phyloP scores from a whole-genome alignment of 176 grass and related monocot genomes.

The Phragmites australis region DNA sequence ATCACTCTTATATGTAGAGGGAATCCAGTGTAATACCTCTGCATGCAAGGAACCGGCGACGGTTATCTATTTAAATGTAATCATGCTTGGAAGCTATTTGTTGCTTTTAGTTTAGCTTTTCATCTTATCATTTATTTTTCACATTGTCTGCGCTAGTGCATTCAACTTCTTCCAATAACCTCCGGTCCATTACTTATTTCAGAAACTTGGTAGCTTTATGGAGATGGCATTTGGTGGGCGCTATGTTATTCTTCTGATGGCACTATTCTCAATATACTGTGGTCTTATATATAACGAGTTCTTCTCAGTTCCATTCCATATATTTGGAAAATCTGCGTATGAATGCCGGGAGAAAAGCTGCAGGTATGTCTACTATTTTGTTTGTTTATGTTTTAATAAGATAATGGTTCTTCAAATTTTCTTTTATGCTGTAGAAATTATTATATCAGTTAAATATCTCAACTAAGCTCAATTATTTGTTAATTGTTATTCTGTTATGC shows the following conservation, averaged over 20 bases:
- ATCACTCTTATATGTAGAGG: background rate
- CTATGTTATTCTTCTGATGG: conserved; percentile 98
- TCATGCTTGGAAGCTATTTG: background rate
- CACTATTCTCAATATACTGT: conserved; percentile 99
- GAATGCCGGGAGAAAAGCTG: conserved; percentile 78
- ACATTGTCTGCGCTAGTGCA: background rate
- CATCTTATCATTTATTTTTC: conserved; percentile 4
- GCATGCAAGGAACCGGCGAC: background rate
- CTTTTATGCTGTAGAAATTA: conserved; percentile 8
- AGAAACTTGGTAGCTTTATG: conserved; percentile 98
- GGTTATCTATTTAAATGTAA: background rate
- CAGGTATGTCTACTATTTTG: conserved; percentile 58
- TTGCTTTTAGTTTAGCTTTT: conserved; percentile 23
- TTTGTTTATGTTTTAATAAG: background rate
- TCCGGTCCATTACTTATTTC: conserved; percentile 35
- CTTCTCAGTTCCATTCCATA: conserved; percentile 97
- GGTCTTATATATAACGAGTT: conserved; percentile 99
- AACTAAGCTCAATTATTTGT: background rate
- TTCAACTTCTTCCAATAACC: conserved; percentile 1
- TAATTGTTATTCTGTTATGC: background rate
- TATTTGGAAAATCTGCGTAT: conserved; percentile 97
- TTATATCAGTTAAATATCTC: conserved; percentile 1
- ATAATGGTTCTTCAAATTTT: conserved; percentile 13
- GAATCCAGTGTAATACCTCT: background rate
- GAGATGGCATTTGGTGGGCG: conserved; percentile 99